Base-by-base conservation (phyloP, 2,329 filamentous ascomycete species). In the Aspergillus floridensis region DNA sequence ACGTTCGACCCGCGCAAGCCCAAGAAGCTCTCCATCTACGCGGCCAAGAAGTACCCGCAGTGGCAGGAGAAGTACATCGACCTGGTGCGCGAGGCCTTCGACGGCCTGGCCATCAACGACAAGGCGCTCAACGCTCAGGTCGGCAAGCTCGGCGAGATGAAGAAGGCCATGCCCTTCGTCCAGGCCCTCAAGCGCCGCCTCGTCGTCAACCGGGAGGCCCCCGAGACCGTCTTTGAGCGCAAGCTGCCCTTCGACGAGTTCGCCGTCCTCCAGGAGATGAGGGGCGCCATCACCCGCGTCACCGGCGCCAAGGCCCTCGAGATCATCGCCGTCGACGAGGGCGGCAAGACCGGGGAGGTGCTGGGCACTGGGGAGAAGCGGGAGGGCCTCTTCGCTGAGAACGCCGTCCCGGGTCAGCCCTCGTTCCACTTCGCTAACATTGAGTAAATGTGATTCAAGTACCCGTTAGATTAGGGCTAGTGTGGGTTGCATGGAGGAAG, bases 111-210 rank as follows among this genome's bases (percentile, higher is more conserved):
- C 10, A 78, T 90, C 65, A 88, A 96, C 71, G 91, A 96, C 74
- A 96, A 96, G 81, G 86, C 86, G 58, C 81, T 97, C 50, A 90
- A 87, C 69, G 87, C 86, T 66, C 85, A 87, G 71, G 88, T 97
- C 59, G 87, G 86, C 67, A 96, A 96, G 81, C 82, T 92, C 71
- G 87, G 87, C 48, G 77, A 79, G 64, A 92, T 92, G 84, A 99
- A 98, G 86, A 95, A 96, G 80, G 93, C 92, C 2, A 98, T 98
- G 93, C 95, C 95, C 0, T 98, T 97, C 72, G 88, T 97, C 53
- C 93, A 98, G 79, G 79, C 76, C 6, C 81, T 98, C 61, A 97
- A 97, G 88, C 90, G 86, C 76, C 86, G 91, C 55, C 84, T 99
- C 58, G 82, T 92, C 59, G 73, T 74, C 41, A 82, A 83, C 53